Percentiles rank a stretch among this genome's conserved stretches.
phyloP scores from a whole-genome alignment of 305 asterid genomes.

The Rubia tinctorum region DNA sequence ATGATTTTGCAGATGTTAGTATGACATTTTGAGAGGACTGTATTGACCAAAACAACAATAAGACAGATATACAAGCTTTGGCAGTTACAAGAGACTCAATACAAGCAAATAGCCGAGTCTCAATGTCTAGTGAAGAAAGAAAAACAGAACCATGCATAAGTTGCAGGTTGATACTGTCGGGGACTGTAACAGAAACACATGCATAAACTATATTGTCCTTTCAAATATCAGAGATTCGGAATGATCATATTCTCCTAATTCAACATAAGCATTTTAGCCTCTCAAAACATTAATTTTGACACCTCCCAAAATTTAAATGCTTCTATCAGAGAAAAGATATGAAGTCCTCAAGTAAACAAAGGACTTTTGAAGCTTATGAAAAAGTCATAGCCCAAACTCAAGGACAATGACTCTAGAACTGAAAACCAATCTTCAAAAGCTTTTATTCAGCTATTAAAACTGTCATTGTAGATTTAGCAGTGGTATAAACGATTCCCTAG shows the following conservation, averaged over 20 bases:
- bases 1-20: constrained; percentile 7
- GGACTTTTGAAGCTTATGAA: background rate
- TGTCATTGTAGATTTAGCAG: background rate
- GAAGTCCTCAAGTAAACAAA: background rate
- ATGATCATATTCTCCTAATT: background rate
- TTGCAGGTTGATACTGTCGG: background rate
- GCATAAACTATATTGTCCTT: background rate
- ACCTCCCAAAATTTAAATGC: background rate
- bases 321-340: background rate
- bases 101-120: background rate
- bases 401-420: background rate
- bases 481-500: background rate
- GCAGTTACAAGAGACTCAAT: background rate
- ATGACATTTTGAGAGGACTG: background rate
- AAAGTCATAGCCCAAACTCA: background rate
- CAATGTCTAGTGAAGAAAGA: background rate
- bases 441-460: background rate
- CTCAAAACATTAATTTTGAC: background rate
- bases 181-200: background rate
- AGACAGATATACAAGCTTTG: background rate
- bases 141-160: background rate
- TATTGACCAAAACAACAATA: background rate
- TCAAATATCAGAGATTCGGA: background rate
- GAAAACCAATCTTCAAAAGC: background rate
- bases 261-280: background rate